Base-by-base conservation (phyloP, 2,329 filamentous ascomycete species). In the Periconia macrospinosa region DNA sequence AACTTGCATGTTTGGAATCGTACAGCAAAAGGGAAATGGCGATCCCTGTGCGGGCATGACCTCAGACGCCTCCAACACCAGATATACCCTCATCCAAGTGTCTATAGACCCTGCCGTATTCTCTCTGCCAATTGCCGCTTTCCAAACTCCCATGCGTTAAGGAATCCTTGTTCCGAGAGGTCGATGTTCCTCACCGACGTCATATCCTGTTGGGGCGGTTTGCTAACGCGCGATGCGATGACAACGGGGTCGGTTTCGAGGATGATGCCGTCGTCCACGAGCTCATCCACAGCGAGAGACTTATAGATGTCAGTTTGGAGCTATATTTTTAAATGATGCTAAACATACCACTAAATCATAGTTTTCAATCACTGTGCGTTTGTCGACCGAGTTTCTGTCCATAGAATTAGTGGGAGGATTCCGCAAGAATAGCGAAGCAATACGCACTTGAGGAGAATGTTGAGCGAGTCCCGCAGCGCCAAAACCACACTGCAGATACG, bases 341-440 rank as follows among this genome's bases (percentile, higher is more conserved):
- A 37, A 37, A 63, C 71, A 33, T 66, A 73, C 70, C 57, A 97
- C 90, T 19, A 97, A 84, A 76, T 97, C 94, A 81, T 97, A 99
- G 83, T 97, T 97, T 78, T 99, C 94, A 70, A 97, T 88, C 62
- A 97, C 92, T 53, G 94, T 97, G 63, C 94, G 88, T 83, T 97
- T 97, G 80, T 99, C 94, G 47, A 95, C 92, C 33, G 91, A 91
- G 83, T 95, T 93, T 77, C 91, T 96, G 47, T 9, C 7, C 19
- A 11, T 15, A 37, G 64, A 63, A 58, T 30, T 11, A 8, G 19
- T 19, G 6, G 13, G 35, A 11, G 10, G 2, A 37, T n/a, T 10
- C n/a, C 18, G 30, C 23, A 30, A 3, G 9, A 23, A 35, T 30
- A 3, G 35, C 15, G 23, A 35, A 9, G 33, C 19, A n/a, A n/a